phyloP scores from a whole-genome alignment of 2,329 filamentous ascomycete species.

The Cercospora sp. region DNA sequence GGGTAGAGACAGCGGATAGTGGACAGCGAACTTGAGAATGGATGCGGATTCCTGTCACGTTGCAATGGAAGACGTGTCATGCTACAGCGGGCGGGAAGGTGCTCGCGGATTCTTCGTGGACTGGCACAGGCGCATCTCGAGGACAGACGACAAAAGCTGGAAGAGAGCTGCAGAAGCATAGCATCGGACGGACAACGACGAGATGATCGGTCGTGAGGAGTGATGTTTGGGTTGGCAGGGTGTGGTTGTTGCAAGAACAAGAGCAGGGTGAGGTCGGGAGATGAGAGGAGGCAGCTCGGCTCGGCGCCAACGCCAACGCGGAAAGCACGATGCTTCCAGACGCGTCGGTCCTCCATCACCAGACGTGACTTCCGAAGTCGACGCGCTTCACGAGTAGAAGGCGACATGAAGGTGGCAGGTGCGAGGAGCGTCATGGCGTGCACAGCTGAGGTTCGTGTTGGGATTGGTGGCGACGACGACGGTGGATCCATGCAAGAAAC shows the following conservation, averaged over 20 bases:
- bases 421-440: not conserved
- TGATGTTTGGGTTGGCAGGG: not conserved
- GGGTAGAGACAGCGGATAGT: not conserved
- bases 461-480: not conserved
- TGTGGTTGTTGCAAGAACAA: no score
- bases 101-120: no score
- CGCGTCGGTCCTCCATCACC: not conserved
- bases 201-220: not conserved
- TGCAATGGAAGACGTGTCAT: no score
- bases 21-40: not conserved
- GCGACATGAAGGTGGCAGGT: not conserved
- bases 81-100: no score
- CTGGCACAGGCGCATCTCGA: no score
- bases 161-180: no score
- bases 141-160: no score
- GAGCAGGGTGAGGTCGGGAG: not conserved
- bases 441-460: not conserved
- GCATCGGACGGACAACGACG: no score
- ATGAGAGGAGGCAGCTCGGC: not conserved
- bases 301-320: not conserved
- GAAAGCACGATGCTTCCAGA: not conserved
- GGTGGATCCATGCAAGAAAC: conserved; percentile 6
- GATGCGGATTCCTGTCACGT: not conserved
- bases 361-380: not conserved
- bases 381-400: not conserved